Conservation (phyloP, 169 alveolate genomes). For the Cryptosporidium parvum region DNA sequence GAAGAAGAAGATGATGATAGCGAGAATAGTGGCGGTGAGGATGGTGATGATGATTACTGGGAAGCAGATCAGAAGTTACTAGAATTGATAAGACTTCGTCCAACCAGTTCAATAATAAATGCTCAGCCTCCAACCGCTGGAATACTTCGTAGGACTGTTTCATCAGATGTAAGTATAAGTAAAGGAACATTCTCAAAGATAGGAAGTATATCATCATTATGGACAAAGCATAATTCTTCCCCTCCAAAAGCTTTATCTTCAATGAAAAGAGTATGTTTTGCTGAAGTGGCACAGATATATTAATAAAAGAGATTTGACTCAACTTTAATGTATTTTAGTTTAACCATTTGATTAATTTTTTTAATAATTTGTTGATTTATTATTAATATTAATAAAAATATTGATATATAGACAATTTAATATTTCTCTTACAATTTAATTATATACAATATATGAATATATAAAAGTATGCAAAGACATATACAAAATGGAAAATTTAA, state of each 20-base stretch:
- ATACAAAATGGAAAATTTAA: no score
- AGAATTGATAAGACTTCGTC: conserved; percentile 56
- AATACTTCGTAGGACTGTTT: conserved; percentile 47
- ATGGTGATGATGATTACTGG: conserved; percentile 44
- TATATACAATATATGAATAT: no score
- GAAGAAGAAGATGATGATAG: not conserved
- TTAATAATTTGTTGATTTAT: no score
- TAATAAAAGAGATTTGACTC: not conserved
- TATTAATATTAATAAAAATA: no score
- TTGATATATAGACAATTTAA: no score
- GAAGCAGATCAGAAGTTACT: conserved; percentile 36
- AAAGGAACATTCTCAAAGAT: conserved; percentile 35
- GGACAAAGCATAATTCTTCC: conserved; percentile 48
- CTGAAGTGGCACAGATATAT: conserved; percentile 51
- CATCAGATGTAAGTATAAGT: conserved; percentile 6
- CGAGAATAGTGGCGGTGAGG: not conserved
- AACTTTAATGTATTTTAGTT: not conserved
- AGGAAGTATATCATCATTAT: conserved; percentile 45
- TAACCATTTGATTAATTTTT: no score
- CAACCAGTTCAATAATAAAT: conserved; percentile 47
- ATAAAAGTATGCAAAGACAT: no score
- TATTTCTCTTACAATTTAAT: no score
- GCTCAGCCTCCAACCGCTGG: conserved; percentile 63
- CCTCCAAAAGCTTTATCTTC: conserved; percentile 65
- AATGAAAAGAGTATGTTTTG: conserved; percentile 65